Evolutionary conservation across 2,329 filamentous ascomycete species (phyloP), one percentile per base, ranked within the genome.

Genomic region (Cladosporium sp.): DNA sequence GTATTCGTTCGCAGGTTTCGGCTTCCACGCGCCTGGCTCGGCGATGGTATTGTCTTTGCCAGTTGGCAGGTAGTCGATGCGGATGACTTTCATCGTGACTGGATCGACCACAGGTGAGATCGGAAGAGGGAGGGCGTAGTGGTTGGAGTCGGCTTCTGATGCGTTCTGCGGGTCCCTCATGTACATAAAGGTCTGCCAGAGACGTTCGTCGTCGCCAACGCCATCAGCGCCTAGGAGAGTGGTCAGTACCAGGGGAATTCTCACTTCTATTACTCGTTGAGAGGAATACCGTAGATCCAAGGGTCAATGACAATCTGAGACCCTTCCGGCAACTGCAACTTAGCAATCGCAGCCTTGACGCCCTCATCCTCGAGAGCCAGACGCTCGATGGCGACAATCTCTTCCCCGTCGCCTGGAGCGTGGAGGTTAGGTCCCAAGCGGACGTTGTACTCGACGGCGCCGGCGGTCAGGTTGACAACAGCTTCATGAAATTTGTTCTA

Each of bases 61-160:
- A 3, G 83, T 87, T 1, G 86, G 85, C 3, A 89, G 68, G 53
- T 80, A 74, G 62, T 89, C 85, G 57, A 89, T 85, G 9, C 85
- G 79, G 43, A 86, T 76, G 35, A 89, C 76, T 61, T 84, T 80
- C 70, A 80, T 78, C 1, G 76, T 81, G 38, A 77, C 75, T 0
- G 77, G 78, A 62, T 83, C 82, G 40, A 89, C 72, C 16, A 87
- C 84, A 0, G 84, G 84, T 1, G 82, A 85, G 56, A 85, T 81
- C n/a, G 79, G 75, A 2, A 86, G 70, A 1, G 84, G 84, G 58
- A 85, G 77, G 0, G 84, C 81, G 62, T 87, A 87, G 64, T 87
- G 82, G 62, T 85, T 86, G 40, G 79, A 80, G 61, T 88, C 84
- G n/a, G 70, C 67, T 60, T 85, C 80, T 6, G 70, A 64, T 0